Evolutionary conservation across 2,329 filamentous ascomycete species (phyloP), one percentile per base, ranked within the genome.

Genomic region (Daldinia sp.): DNA sequence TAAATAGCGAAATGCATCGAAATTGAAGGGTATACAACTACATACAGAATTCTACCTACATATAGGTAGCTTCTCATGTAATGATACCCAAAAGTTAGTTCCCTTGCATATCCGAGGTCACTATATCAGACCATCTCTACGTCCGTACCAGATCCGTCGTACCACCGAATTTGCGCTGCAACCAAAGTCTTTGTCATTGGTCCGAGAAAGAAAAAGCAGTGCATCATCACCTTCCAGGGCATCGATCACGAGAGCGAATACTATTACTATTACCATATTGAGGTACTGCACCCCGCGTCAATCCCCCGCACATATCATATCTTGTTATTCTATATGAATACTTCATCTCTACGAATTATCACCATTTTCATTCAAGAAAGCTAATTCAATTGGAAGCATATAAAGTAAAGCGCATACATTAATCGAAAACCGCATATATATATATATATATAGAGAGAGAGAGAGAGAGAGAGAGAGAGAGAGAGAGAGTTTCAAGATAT

Each of bases 161-260:
- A 63, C 65, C 64, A 70, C 39, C 39, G 44, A 39, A 6, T 42
- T 26, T 23, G 28, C 58, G 44, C 59, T 20, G 56, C 57, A 65
- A 68, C 64, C 46, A 65, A 51, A 51, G n/a, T 42, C 41, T 51
- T 35, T 53, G 20, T 57, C 60, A 70, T 70, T 70, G 68, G 68
- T 23, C n/a, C 20, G 4, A 58, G n/a, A 35, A 23, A n/a, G 13
- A 23, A 66, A 66, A 63, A 59, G 33, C n/a, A 50, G 33, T 23
- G 15, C 26, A 30, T 61, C 26, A 30, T 61, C 46, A 57, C 39
- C 62, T 51, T 13, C 60, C 35, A 46, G 59, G 62, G 50, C 53
- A 44, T 44, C 39, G 42, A 62, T 63, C 63, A 67, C 67, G 64
- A 63, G 58, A 62, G 41, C 61, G 23, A 68, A 58, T 68, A 41